phyloP scores from a whole-genome alignment of 495 filamentous ascomycete species.

The Neohortaea acidophila region DNA sequence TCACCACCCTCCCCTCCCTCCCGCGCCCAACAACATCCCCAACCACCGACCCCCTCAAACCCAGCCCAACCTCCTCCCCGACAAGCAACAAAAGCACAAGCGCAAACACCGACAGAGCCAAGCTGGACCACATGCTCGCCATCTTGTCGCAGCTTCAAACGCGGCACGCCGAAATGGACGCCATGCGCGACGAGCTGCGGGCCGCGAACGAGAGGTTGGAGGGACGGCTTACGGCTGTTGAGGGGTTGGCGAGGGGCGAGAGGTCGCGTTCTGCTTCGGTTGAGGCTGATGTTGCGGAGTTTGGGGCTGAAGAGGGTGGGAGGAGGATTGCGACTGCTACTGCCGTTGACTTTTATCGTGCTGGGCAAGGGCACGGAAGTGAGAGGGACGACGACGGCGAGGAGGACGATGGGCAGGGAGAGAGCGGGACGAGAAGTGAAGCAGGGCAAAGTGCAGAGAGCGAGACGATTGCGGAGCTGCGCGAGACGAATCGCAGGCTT shows the following conservation, averaged over 20 bases:
- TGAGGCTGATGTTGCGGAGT: too few relatives aligned
- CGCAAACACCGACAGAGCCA: neutral
- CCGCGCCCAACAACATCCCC: neutral
- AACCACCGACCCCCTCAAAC: neutral
- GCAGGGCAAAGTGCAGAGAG: neutral
- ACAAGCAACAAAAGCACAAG: too few relatives aligned
- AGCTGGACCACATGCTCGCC: slow-evolving; percentile 8
- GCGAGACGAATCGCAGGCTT: slow-evolving; percentile 6
- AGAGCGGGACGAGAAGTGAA: neutral
- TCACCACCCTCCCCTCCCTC: neutral
- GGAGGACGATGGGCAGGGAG: neutral
- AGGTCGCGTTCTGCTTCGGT: too few relatives aligned
- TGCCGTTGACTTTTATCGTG: slow-evolving; percentile 13
- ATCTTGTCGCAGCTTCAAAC: slow-evolving; percentile 5
- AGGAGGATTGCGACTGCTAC: neutral
- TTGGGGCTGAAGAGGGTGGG: too few relatives aligned
- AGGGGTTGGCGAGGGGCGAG: too few relatives aligned
- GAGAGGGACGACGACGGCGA: neutral
- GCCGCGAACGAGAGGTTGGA: slow-evolving; percentile 3
- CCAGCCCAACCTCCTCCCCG: neutral
- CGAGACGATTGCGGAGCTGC: slow-evolving; percentile 8
- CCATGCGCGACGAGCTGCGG: slow-evolving; percentile 13
- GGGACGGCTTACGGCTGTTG: slow-evolving; percentile 7
- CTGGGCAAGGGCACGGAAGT: neutral
- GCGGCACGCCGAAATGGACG: slow-evolving; percentile 6